Conservation (phyloP, 306 rosid species). For the Inga laurina region DNA sequence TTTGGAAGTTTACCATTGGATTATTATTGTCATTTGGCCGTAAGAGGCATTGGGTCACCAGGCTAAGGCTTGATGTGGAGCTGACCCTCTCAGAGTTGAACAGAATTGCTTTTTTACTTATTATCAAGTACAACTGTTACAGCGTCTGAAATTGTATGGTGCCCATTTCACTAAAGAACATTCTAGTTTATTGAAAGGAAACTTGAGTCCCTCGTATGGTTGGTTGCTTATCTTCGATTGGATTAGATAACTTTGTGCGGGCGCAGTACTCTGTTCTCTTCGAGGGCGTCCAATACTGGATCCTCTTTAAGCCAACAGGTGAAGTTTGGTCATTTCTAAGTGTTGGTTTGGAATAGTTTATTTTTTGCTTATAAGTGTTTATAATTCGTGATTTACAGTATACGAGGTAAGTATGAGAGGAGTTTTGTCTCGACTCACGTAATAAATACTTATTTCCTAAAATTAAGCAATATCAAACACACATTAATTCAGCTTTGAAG, state of each 20-base stretch:
- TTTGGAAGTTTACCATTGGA: slow-evolving; percentile 30
- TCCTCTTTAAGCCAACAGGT: neutral
- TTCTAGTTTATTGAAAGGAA: neutral
- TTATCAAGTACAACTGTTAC: slow-evolving; percentile 4
- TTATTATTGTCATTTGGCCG: slow-evolving; percentile 24
- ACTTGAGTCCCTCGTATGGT: neutral
- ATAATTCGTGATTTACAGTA: too few species aligned
- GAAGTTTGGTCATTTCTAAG: neutral
- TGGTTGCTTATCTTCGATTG: neutral
- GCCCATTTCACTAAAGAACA: slow-evolving; percentile 17
- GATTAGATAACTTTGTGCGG: neutral
- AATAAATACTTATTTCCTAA: too few species aligned
- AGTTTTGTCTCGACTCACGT: too few species aligned
- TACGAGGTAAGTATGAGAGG: too few species aligned
- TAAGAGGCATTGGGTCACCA: slow-evolving; percentile 24
- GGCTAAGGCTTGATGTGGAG: neutral
- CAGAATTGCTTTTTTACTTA: slow-evolving; percentile 7
- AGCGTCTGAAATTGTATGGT: slow-evolving; percentile 24
- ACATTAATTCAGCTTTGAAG: neutral
- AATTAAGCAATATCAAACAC: too few species aligned
- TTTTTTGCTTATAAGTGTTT: too few species aligned
- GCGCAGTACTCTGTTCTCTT: neutral
- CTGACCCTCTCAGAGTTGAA: slow-evolving; percentile 11
- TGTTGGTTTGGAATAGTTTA: too few species aligned
- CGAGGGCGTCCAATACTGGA: neutral